These are phyloP conservation scores for Diophrys sp. DNA, from an alignment of 73 alveolate genomes.

Conservation along the genomic window DNA sequence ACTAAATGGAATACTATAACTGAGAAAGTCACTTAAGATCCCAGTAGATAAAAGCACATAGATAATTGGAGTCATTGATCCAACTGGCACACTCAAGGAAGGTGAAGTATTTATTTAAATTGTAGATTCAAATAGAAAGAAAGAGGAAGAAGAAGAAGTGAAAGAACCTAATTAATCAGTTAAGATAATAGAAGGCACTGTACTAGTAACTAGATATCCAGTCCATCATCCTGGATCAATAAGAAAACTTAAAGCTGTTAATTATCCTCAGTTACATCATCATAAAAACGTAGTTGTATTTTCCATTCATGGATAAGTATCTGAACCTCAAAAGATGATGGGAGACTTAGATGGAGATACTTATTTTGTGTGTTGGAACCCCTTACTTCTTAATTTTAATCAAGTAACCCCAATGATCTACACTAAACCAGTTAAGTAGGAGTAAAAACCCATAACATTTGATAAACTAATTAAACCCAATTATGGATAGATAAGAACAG, in stretches of 20 bases:
- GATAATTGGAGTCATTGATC: not conserved
- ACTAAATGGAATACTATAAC: too few relatives aligned
- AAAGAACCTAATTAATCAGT: not conserved
- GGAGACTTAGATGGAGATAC: constrained; percentile 3
- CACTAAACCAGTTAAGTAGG: too few relatives aligned
- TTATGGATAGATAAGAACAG: too few relatives aligned
- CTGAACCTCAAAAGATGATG: not conserved
- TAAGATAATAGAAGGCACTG: not conserved
- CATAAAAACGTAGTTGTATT: not conserved
- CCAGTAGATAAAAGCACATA: not conserved
- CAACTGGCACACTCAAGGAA: not conserved
- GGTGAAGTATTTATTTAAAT: not conserved
- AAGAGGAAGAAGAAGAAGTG: not conserved
- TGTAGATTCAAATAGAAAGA: not conserved
- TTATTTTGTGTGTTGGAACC: not conserved
- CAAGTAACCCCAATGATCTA: not conserved
- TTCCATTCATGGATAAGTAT: not conserved
- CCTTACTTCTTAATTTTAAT: not conserved
- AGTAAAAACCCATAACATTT: too few relatives aligned
- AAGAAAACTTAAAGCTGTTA: not conserved
- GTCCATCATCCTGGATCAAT: not conserved
- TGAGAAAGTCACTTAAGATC: not conserved
- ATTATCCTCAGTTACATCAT: not conserved
- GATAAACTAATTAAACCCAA: too few relatives aligned
- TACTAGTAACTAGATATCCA: not conserved